phyloP scores from a whole-genome alignment of 2,329 filamentous ascomycete genomes.

The Colletotrichum navitas region DNA sequence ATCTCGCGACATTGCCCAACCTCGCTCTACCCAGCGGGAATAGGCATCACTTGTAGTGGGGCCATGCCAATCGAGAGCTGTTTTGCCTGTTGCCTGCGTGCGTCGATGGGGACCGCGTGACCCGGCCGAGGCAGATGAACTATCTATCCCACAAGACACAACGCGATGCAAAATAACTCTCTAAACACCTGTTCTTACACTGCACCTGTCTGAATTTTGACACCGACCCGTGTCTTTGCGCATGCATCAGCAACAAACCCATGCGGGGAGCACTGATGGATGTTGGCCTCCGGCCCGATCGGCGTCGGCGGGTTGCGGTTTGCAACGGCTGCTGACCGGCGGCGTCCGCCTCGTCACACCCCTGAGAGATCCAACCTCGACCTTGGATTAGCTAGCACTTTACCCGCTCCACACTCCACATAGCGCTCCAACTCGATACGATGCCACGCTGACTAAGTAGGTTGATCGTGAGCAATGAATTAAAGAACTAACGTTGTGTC shows the following conservation, averaged over 20 bases:
- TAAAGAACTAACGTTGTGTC: slow-evolving; percentile 39
- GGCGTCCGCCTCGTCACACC: slow-evolving; percentile 16
- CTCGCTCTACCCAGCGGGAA: not conserved
- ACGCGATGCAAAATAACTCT: not conserved
- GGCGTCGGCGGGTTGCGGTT: slow-evolving; percentile 20
- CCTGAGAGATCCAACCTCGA: not conserved
- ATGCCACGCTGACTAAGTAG: not conserved
- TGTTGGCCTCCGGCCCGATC: slow-evolving; percentile 6
- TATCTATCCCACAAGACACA: too few relatives aligned
- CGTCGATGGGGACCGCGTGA: not conserved
- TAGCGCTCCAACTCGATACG: too few relatives aligned
- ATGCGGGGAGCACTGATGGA: not conserved
- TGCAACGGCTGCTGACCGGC: slow-evolving; percentile 19
- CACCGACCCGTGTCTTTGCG: not conserved
- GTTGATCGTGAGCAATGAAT: slow-evolving; percentile 36
- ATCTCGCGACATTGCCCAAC: not conserved
- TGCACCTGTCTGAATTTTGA: too few relatives aligned
- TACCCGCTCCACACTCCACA: not conserved
- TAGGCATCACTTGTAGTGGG: not conserved
- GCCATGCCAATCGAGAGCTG: not conserved
- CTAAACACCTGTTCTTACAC: not conserved
- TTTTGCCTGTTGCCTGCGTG: not conserved
- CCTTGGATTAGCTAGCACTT: not conserved
- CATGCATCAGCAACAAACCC: not conserved
- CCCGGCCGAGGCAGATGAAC: not conserved